phyloP scores from a whole-genome alignment of 176 grass and related monocot species.

The Triticum aestivum region IWGSC_CS_RefSeq_v2.1 NC_057806.1:413196473-413196972 shows the following conservation, averaged over 20 bases:
- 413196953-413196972: slow-evolving; percentile 92
- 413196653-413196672: slow-evolving; percentile 88
- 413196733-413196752: neutral
- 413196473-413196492: slow-evolving; percentile 85
- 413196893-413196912: slow-evolving; percentile 93
- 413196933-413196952: slow-evolving; percentile 52
- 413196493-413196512: slow-evolving; percentile 79
- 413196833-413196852: slow-evolving; percentile 45
- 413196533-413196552: slow-evolving; percentile 85
- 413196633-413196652: slow-evolving; percentile 68
- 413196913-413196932: slow-evolving; percentile 21
- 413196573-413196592: slow-evolving; percentile 91
- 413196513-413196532: slow-evolving; percentile 88
- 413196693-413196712: neutral
- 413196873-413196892: slow-evolving; percentile 88
- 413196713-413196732: neutral
- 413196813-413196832: slow-evolving; percentile 55
- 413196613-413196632: slow-evolving; percentile 88
- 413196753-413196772: neutral
- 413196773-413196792: slow-evolving; percentile 53
- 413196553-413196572: slow-evolving; percentile 92
- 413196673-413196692: neutral
- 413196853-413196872: slow-evolving; percentile 84
- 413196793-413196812: slow-evolving; percentile 73
- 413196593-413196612: slow-evolving; percentile 79